phyloP scores from a whole-genome alignment of 2,329 filamentous ascomycete genomes.

The Ceratocystis cacaofunesta region DNA sequence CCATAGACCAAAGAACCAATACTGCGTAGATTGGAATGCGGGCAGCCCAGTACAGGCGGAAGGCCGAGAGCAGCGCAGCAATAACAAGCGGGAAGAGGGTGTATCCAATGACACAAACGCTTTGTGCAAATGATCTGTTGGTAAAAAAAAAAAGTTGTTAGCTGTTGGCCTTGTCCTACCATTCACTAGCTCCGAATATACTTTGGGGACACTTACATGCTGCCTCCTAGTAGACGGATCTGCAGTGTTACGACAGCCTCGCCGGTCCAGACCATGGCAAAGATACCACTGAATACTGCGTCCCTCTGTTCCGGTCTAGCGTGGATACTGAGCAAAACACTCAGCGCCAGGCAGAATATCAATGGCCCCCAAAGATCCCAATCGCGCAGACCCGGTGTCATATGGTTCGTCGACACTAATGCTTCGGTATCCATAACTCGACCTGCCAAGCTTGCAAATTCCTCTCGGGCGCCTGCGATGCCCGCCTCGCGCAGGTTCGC shows the following conservation, averaged over 20 bases:
- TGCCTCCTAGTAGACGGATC: constrained; percentile 90
- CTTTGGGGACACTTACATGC: constrained; percentile 58
- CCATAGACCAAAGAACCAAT: constrained; percentile 81
- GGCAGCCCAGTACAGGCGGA: constrained; percentile 63
- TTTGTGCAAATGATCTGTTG: constrained; percentile 85
- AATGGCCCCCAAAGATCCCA: constrained; percentile 98
- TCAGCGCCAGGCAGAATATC: constrained; percentile 81
- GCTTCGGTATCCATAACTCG: constrained; percentile 49
- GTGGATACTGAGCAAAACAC: constrained; percentile 72
- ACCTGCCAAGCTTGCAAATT: constrained; percentile 45
- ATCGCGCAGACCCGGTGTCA: constrained; percentile 82
- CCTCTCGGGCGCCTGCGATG: constrained; percentile 44
- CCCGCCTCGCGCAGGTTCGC: constrained; percentile 45
- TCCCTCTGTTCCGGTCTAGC: constrained; percentile 69
- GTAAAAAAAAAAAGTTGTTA: not conserved
- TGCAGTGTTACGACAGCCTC: constrained; percentile 95
- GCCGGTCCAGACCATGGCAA: constrained; percentile 92
- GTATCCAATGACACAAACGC: constrained; percentile 94
- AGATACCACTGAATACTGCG: constrained; percentile 86
- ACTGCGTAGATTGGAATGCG: constrained; percentile 83
- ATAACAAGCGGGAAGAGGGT: constrained; percentile 94
- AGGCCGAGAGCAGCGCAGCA: constrained; percentile 72
- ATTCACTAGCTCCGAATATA: not conserved
- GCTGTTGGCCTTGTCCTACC: not conserved
- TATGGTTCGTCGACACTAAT: constrained; percentile 46